Conservation (phyloP, 139 green algal species). For the Tetradesmus lagerheimii region DNA sequence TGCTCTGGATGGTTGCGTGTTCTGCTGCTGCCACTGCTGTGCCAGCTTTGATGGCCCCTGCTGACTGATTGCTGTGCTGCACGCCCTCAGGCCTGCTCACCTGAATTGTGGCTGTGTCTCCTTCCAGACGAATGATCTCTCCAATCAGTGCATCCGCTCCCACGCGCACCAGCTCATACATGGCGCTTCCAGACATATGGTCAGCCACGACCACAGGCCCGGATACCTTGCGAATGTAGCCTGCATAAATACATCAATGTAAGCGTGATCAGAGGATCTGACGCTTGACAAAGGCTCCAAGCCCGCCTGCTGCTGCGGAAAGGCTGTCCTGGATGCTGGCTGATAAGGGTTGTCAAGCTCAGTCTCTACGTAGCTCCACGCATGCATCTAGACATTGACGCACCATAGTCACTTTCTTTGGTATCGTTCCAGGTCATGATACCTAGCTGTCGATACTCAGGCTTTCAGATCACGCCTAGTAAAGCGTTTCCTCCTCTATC, state of each 20-base stretch:
- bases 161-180: slow-evolving; percentile 99
- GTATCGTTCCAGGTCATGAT: neutral
- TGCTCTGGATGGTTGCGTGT: neutral
- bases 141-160: slow-evolving; percentile 96
- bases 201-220: slow-evolving; percentile 97
- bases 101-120: slow-evolving; percentile 98
- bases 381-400: neutral
- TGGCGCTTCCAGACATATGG: slow-evolving; percentile 94
- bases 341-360: neutral
- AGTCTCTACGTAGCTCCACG: neutral
- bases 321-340: neutral
- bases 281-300: neutral
- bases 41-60: neutral
- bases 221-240: slow-evolving; percentile 93
- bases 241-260: slow-evolving; percentile 44
- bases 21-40: neutral
- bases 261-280: neutral
- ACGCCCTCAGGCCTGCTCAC: slow-evolving; percentile 46
- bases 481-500: neutral
- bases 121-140: slow-evolving; percentile 99
- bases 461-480: neutral
- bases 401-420: neutral
- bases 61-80: neutral
- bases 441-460: neutral
- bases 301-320: neutral